Conservation (phyloP, 2,329 filamentous ascomycete genomes). For the Pseudocercospora macadamiae region DNA sequence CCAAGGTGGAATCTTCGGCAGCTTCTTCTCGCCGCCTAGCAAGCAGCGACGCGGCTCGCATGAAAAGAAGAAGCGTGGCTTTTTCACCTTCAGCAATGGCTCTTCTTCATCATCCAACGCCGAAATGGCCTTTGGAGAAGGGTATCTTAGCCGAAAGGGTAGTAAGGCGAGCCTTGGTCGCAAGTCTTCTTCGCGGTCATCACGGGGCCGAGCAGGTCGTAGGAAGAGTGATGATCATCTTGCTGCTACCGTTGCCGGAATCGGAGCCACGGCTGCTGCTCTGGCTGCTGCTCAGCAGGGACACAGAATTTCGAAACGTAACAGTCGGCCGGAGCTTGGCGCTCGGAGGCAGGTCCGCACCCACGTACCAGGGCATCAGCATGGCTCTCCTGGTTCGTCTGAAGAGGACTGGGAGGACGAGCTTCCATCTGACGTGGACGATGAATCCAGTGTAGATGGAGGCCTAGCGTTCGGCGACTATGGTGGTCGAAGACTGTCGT, state of each 20-base stretch:
- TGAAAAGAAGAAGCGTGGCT: conserved; percentile 46
- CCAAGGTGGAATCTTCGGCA: conserved; percentile 31
- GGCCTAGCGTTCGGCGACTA: conserved; percentile 64
- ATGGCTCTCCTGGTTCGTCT: conserved; percentile 36
- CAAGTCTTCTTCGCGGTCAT: conserved; percentile 26
- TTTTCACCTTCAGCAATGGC: conserved; percentile 54
- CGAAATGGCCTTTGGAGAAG: conserved; percentile 51
- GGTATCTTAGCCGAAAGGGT: conserved; percentile 27
- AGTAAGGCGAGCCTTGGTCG: conserved; percentile 23
- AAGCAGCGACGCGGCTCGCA: conserved; percentile 28
- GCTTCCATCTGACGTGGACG: conserved; percentile 55
- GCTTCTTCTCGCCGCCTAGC: conserved; percentile 36
- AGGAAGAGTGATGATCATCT: conserved; percentile 50
- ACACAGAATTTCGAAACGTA: conserved; percentile 30
- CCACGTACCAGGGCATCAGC: conserved; percentile 16
- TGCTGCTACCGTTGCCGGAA: conserved; percentile 49
- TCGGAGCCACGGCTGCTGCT: conserved; percentile 54
- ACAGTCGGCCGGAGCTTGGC: conserved; percentile 33
- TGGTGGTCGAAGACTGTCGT: conserved; percentile 38
- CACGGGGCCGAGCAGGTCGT: conserved; percentile 32
- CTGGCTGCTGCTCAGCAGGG: conserved; percentile 47
- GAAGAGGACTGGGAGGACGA: conserved; percentile 63
- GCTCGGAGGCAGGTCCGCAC: conserved; percentile 23
- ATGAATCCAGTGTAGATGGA: conserved; percentile 58
- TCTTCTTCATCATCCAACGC: conserved; percentile 47